Percentiles rank a stretch among this genome's conserved stretches.
phyloP scores from a whole-genome alignment of 345 rosid species.

The Eutrema heterophyllum region DNA sequence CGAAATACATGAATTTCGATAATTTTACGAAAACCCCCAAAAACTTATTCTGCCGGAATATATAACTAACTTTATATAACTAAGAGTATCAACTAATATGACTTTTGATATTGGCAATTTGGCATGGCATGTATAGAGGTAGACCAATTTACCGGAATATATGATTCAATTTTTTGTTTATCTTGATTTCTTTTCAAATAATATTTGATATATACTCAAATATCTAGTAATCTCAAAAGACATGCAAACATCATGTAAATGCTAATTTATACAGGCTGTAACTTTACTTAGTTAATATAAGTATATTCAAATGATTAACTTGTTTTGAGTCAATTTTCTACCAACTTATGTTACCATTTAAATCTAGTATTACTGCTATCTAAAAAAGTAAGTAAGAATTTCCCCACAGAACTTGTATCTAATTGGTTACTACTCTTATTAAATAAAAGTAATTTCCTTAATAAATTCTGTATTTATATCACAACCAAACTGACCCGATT shows the following conservation, averaged over 20 bases:
- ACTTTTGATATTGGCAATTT: not conserved
- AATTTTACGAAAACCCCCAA: not conserved
- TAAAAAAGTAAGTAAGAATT: not conserved
- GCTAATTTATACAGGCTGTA: not conserved
- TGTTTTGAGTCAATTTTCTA: not conserved
- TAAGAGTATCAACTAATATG: not conserved
- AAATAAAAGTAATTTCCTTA: not conserved
- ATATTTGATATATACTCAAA: not conserved
- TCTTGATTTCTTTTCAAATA: not conserved
- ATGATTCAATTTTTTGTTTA: not conserved
- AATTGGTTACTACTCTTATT: not conserved
- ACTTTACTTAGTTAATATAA: not conserved
- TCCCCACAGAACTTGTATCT: not conserved
- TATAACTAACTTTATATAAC: too few relatives aligned
- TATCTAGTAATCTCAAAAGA: not conserved
- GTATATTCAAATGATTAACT: not conserved
- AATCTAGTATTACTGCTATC: not conserved
- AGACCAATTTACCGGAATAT: too few relatives aligned
- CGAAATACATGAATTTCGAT: not conserved
- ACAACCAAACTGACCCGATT: not conserved
- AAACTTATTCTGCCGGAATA: too few relatives aligned
- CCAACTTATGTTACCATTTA: not conserved
- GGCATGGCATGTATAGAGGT: too few relatives aligned
- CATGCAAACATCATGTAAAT: not conserved
- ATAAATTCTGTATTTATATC: slow-evolving; percentile 1